phyloP scores from a whole-genome alignment of 2,329 filamentous ascomycete species.

The Salinomyces thailandicus region DNA sequence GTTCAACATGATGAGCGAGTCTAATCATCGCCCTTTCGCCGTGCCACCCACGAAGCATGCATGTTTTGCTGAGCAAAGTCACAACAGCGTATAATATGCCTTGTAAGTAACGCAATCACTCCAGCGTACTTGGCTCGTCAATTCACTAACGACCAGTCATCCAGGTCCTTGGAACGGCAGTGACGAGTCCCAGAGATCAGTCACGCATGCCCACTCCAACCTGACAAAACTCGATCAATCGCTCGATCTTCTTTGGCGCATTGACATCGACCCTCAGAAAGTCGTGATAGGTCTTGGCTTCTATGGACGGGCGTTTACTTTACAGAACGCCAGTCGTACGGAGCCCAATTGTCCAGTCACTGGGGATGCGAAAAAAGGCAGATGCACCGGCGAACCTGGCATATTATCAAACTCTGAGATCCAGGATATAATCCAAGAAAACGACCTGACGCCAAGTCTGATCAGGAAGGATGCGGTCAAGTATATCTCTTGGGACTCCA shows the following conservation, averaged over 20 bases:
- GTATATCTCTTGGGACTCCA: constrained; percentile 22
- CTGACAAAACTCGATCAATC: constrained; percentile 36
- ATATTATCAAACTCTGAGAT: constrained; percentile 31
- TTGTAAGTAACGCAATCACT: too few relatives aligned
- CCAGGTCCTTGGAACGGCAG: too few relatives aligned
- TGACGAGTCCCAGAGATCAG: too few relatives aligned
- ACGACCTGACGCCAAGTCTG: constrained; percentile 12
- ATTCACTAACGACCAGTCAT: too few relatives aligned
- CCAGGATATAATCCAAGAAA: constrained; percentile 17
- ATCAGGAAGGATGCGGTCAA: constrained; percentile 26
- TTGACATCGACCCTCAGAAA: constrained; percentile 31
- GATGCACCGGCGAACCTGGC: constrained; percentile 24
- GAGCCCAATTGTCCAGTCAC: constrained; percentile 13
- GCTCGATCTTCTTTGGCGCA: constrained; percentile 39
- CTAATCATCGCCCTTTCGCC: too few relatives aligned
- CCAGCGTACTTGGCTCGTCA: too few relatives aligned
- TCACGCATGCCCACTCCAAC: constrained; percentile 26
- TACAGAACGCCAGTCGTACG: constrained; percentile 15
- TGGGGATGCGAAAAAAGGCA: constrained; percentile 16
- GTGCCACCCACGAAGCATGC: too few relatives aligned
- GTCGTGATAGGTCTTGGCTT: constrained; percentile 38
- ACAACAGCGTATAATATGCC: too few relatives aligned
- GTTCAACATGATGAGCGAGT: constrained; percentile 35
- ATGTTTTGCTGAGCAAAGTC: too few relatives aligned
- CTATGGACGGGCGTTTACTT: constrained; percentile 33